Percentiles rank a stretch among this genome's conserved stretches.
These are phyloP conservation scores for Piper betle DNA, from an alignment of 164 flowering plant genomes.

Conservation along the genomic window DNA sequence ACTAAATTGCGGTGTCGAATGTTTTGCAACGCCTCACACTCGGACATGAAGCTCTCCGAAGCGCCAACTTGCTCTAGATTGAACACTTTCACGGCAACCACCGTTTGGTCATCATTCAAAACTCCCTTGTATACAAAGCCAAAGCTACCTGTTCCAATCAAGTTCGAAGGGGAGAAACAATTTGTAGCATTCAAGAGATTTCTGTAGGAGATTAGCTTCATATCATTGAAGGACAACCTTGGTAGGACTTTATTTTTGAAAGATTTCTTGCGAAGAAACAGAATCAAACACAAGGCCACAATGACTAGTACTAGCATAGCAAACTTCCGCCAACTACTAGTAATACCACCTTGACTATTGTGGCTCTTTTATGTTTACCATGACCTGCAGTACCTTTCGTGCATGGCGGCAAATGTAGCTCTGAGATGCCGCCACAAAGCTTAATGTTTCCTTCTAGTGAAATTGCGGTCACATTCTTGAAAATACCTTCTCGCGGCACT, in stretches of 20 bases:
- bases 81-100: slow-evolving; percentile 8
- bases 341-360: neutral
- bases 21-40: slow-evolving; percentile 21
- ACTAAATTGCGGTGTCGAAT: slow-evolving; percentile 27
- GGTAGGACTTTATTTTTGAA: neutral
- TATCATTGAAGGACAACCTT: neutral
- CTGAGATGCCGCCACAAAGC: slow-evolving; percentile 29
- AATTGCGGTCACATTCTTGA: slow-evolving; percentile 17
- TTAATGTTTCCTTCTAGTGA: slow-evolving; percentile 18
- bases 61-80: slow-evolving; percentile 18
- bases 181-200: slow-evolving; percentile 3
- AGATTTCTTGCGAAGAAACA: neutral
- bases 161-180: neutral
- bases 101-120: neutral
- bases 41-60: slow-evolving; percentile 17
- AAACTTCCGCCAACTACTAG: no score
- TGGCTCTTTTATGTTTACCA: neutral
- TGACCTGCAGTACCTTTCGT: no score
- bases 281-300: no score
- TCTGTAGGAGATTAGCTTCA: neutral
- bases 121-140: slow-evolving; percentile 6
- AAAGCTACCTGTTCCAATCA: slow-evolving; percentile 5
- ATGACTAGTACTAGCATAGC: no score
- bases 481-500: slow-evolving; percentile 28
- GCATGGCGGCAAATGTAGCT: slow-evolving; percentile 18